Base-by-base conservation (phyloP, 306 rosid species). In the Fagus sylvatica region DNA sequence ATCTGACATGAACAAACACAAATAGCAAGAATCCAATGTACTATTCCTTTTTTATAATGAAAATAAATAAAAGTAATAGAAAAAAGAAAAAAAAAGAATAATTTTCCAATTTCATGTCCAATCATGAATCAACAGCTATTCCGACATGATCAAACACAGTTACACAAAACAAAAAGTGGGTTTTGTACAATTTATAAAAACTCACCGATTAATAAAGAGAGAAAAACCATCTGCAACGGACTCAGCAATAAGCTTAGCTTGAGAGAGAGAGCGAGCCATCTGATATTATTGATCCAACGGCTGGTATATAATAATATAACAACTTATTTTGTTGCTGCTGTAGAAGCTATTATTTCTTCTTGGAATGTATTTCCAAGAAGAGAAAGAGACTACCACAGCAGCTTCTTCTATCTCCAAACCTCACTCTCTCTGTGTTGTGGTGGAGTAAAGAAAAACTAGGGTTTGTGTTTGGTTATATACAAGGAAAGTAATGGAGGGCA, bases 251-350 rank as follows among this genome's bases (percentile, higher is more conserved):
- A 48, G 68, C 74, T 49, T 81, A 32, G 75, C 30, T 42, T 72
- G 77, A 4, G 81, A 53, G 81, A 81, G 81, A 46, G 57, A 34
- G 37, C 53, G 5, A 70, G 78, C 81, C 85, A 81, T 76, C 48
- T 6, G 65, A 22, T 30, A 8, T 2, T 32, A 6, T 11, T 39
- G 7, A 32, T 36, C 51, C 51, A 46, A 46, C 51, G 12, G 15
- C 51, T 46, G 8, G 2, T 46, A 22, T 22, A 22, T 22, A 22
- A 22, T 22, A 22, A 22, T 22, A 22, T 22, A 46, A 46, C 51
- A 10, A 46, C 51, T 46, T 46, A 46, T 15, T 4, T 51, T 22
- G 28, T 2, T 37, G 79, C 73, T 65, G 73, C 73, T 49, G 73
- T 19, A 49, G 79, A 76, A 76, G 68, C 57, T 54, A 15, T 46